These are phyloP conservation scores for Tetrahymena thermophila DNA, from an alignment of 73 alveolate species.

Conservation along the genomic window DNA sequence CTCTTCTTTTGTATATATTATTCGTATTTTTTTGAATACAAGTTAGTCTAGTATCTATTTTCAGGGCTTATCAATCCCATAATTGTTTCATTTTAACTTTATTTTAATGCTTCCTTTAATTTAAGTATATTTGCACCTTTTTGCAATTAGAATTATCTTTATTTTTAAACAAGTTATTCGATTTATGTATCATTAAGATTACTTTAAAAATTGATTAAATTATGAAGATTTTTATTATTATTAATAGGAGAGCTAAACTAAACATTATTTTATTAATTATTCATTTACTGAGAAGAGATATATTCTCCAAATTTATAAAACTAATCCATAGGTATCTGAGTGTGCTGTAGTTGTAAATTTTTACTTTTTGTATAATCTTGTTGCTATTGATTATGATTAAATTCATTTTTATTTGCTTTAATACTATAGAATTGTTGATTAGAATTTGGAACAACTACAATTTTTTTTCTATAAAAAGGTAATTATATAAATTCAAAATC, in stretches of 20 bases:
- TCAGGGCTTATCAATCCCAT: not conserved
- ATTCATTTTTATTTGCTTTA: too few species aligned
- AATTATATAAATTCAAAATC: not conserved
- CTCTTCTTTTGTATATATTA: not conserved
- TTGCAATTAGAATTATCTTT: not conserved
- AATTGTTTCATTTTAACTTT: not conserved
- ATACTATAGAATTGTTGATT: not conserved
- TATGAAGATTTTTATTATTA: not conserved
- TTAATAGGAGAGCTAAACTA: not conserved
- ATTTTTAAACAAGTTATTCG: not conserved
- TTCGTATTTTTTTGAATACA: not conserved
- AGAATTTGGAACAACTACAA: not conserved
- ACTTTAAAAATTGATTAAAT: not conserved
- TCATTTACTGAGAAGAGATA: not conserved
- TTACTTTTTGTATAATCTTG: not conserved
- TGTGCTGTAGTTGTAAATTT: not conserved
- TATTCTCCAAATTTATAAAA: not conserved
- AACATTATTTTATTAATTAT: not conserved
- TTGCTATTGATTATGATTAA: too few species aligned
- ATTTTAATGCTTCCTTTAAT: not conserved
- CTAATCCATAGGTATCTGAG: not conserved
- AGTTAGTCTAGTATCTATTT: not conserved
- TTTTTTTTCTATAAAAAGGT: not conserved
- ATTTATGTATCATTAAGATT: not conserved
- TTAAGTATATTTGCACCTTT: not conserved